phyloP scores from a whole-genome alignment of 768 basidiomycete species.

The Hypsizygus marmoreus region DNA sequence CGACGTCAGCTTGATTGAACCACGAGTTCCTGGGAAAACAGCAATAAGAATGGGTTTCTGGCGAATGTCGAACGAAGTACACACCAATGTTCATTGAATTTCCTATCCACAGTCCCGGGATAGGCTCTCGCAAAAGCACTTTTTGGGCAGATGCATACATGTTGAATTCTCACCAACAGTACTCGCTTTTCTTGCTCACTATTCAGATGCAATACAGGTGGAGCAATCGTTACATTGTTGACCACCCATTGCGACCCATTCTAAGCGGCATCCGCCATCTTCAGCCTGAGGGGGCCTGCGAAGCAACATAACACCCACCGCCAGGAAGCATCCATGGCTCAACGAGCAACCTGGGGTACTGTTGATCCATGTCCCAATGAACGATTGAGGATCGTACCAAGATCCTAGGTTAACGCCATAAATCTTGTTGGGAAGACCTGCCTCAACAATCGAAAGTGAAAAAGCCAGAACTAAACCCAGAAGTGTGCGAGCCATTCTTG shows the following conservation, averaged over 20 bases:
- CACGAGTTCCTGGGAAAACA: conserved; percentile 54
- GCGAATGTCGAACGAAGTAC: not conserved
- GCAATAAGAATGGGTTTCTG: not conserved
- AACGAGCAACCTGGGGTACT: conserved; percentile 58
- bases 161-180: not conserved
- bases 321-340: conserved; percentile 85
- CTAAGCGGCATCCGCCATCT: conserved; percentile 39
- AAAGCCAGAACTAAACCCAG: conserved; percentile 9
- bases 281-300: no score
- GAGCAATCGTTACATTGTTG: conserved; percentile 59
- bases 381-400: conserved; percentile 34
- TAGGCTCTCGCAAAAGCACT: conserved; percentile 65
- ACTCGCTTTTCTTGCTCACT: not conserved
- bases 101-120: conserved; percentile 57
- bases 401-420: conserved; percentile 32
- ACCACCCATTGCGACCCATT: conserved; percentile 78
- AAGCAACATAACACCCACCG: conserved; percentile 38
- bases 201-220: conserved; percentile 48
- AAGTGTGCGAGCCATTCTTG: conserved; percentile 9
- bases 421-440: conserved; percentile 26
- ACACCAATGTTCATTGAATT: conserved; percentile 67
- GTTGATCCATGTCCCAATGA: not conserved
- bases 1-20: conserved; percentile 68
- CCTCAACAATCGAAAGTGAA: conserved; percentile 13
- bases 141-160: not conserved